Conservation (phyloP, 1,139 yeast genomes). For the Hansenula lynferdii region DNA sequence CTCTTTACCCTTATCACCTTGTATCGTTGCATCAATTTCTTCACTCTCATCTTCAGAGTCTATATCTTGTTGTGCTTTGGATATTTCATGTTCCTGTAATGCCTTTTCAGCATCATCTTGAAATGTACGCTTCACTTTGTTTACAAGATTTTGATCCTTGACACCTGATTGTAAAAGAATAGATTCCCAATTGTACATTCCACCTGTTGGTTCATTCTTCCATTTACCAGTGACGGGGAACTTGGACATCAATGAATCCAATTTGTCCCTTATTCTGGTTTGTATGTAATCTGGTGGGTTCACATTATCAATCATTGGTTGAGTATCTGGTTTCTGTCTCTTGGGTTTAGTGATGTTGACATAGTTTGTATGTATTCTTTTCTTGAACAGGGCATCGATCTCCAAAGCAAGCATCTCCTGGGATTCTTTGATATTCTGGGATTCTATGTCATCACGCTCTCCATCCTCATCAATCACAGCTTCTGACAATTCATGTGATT, state of each 20-base stretch:
- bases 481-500: background rate
- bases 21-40: no score
- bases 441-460: background rate
- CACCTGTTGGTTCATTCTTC: background rate
- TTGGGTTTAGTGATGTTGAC: background rate
- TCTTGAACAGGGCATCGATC: constrained; percentile 2
- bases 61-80: no score
- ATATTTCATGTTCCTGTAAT: no score
- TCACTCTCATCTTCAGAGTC: no score
- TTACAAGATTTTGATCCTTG: no score
- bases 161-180: background rate
- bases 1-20: no score
- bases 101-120: no score
- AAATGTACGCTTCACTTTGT: no score
- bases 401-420: constrained; percentile 3
- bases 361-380: background rate
- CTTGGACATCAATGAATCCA: background rate
- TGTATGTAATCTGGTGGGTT: background rate
- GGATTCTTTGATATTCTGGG: constrained; percentile 9
- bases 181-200: background rate
- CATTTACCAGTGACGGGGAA: background rate
- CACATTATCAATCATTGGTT: constrained; percentile 1
- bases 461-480: background rate
- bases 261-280: background rate
- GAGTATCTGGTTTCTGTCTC: constrained; percentile 4